phyloP scores from a whole-genome alignment of 352 stramenopile species.

The Hyaloperonospora arabidopsidis region DNA sequence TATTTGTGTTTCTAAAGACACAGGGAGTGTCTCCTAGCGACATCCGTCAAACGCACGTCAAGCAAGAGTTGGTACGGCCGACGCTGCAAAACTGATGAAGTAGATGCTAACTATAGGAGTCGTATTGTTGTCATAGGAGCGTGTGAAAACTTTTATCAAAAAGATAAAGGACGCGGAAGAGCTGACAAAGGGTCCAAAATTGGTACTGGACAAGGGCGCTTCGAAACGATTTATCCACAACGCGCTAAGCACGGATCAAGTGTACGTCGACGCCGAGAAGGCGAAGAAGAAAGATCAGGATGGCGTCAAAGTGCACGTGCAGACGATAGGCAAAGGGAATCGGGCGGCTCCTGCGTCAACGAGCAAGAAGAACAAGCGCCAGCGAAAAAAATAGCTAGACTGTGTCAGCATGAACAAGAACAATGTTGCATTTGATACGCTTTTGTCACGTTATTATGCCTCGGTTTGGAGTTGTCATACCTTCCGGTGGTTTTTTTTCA shows the following conservation, averaged over 20 bases:
- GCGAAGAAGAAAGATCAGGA: slow-evolving; percentile 35
- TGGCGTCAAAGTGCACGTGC: slow-evolving; percentile 28
- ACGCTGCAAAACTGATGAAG: not conserved
- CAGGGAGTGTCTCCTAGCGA: slow-evolving; percentile 84
- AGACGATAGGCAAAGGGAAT: slow-evolving; percentile 31
- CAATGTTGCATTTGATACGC: slow-evolving; percentile 23
- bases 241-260: slow-evolving; percentile 78
- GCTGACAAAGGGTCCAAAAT: slow-evolving; percentile 60
- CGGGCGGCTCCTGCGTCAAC: slow-evolving; percentile 16
- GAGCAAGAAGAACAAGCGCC: slow-evolving; percentile 50
- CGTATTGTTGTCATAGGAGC: slow-evolving; percentile 37
- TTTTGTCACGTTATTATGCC: slow-evolving; percentile 4
- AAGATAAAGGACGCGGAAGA: slow-evolving; percentile 87
- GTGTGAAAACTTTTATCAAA: slow-evolving; percentile 83
- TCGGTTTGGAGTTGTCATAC: not conserved
- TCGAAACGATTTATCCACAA: slow-evolving; percentile 81
- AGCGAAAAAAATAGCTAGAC: slow-evolving; percentile 36
- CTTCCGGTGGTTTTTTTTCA: slow-evolving; percentile 28
- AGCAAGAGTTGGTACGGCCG: slow-evolving; percentile 66
- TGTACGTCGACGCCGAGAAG: slow-evolving; percentile 66
- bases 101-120: not conserved
- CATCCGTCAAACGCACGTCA: slow-evolving; percentile 84
- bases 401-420: not conserved
- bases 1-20: slow-evolving; percentile 84
- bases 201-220: slow-evolving; percentile 71